phyloP scores from a whole-genome alignment of 176 grass and related monocot genomes.

The Oryza punctata region DNA sequence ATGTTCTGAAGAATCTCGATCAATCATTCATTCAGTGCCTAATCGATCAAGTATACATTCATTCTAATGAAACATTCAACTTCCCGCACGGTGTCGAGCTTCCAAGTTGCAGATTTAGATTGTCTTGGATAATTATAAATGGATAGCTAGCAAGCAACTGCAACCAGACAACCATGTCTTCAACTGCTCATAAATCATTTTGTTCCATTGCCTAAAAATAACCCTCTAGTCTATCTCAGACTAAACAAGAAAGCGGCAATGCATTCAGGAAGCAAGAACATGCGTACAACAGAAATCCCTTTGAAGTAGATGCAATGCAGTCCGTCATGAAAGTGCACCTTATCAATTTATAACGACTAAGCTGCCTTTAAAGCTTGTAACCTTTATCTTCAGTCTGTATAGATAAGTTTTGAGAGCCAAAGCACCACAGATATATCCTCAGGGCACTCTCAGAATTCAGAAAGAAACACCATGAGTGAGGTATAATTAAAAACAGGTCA shows the following conservation, averaged over 20 bases:
- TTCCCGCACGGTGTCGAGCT: neutral
- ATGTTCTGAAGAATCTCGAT: slow-evolving; percentile 26
- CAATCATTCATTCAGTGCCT: neutral
- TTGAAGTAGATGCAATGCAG: neutral
- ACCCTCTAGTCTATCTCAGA: neutral
- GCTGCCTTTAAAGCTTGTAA: neutral
- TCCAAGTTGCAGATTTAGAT: slow-evolving; percentile 36
- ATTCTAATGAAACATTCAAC: neutral
- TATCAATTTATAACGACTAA: neutral
- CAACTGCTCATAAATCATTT: slow-evolving; percentile 6
- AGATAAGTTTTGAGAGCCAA: slow-evolving; percentile 20
- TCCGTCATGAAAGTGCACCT: neutral
- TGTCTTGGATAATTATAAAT: neutral
- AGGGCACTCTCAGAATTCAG: neutral
- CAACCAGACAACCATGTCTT: slow-evolving; percentile 23
- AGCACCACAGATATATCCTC: neutral
- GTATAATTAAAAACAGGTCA: neutral
- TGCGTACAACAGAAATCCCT: neutral
- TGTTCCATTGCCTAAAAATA: neutral
- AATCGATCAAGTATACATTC: neutral
- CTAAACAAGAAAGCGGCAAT: neutral
- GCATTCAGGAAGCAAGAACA: neutral
- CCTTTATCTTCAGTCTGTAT: neutral
- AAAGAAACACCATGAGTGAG: neutral
- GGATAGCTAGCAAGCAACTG: neutral